Evolutionary conservation across 2,329 filamentous ascomycete genomes (phyloP).

Genomic region (Leptodontidium sp.): DNA sequence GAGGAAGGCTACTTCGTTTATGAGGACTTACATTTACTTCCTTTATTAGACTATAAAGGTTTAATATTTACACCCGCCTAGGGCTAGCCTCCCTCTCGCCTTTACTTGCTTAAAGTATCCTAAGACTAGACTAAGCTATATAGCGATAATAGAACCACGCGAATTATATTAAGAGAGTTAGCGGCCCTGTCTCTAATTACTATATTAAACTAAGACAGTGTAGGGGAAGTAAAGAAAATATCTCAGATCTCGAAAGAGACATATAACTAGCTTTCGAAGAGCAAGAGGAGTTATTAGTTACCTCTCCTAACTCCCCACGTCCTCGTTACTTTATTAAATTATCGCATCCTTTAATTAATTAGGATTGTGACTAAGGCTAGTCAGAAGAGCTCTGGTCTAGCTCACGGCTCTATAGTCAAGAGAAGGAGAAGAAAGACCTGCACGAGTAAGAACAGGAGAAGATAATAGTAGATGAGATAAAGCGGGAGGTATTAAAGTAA

Average conservation of each 20-base stretch:
- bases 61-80: too few species aligned
- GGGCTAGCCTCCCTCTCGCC: too few species aligned
- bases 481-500: too few species aligned
- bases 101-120: conserved; percentile 1
- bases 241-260: too few species aligned
- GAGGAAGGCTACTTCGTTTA: conserved; percentile 21
- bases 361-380: conserved; percentile 23
- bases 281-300: conserved; percentile 22
- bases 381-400: conserved; percentile 24
- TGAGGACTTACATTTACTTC: conserved; percentile 18
- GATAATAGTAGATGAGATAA: conserved; percentile 25
- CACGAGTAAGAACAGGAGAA: conserved; percentile 25
- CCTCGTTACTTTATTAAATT: conserved; percentile 11
- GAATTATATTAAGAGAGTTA: conserved; percentile 10
- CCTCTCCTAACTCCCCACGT: conserved; percentile 17
- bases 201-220: conserved; percentile 16
- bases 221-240: not conserved
- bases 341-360: conserved; percentile 25
- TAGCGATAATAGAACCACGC: conserved; percentile 10
- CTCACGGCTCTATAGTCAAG: conserved; percentile 24
- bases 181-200: conserved; percentile 4
- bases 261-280: too few species aligned
- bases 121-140: conserved; percentile 11
- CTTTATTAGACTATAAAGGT: too few species aligned
- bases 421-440: conserved; percentile 21